Base-by-base conservation (phyloP, 208 protist genomes). In the Trypanosoma platydactyli region DNA sequence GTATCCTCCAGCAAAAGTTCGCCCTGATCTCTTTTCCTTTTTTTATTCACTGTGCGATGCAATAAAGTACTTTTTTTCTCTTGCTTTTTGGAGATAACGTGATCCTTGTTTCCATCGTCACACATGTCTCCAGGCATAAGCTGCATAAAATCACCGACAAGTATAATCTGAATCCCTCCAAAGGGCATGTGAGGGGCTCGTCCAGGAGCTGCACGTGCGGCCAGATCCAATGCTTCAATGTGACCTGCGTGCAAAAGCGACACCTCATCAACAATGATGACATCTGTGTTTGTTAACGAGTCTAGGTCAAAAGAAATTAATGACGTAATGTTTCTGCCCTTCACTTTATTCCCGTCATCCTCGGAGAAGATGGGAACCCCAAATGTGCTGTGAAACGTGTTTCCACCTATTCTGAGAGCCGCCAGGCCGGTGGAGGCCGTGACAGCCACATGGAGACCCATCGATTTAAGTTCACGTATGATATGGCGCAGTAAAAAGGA, bases 91-190 rank as follows among this genome's bases (percentile, higher is more conserved):
- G 55, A 72, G n/a, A 60, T 29, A 5, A 72, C 27, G 18, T 58
- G n/a, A 3, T 60, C 51, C 5, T 24, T 1, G 3, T 29, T 29
- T 5, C 1, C 18, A 29, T 55, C 42, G 5, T 27, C 35, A 25
- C 50, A 24, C 7, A 40, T 12, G 9, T 16, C 18, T 20, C 41
- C 30, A 20, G 68, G 69, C 27, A 71, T 81, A 7, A 95, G 78
- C 69, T 95, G 88, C 61, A 94, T 71, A 78, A 96, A 96, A 64
- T 96, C 91, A 40, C 91, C 91, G 30, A 70, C 91, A 2, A 93
- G 62, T 68, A 96, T 86, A 6, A 96, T 38, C 48, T 94, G 91
- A 57, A 94, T 83, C 18, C 91, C 91, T 59, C 91, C 91, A 73
- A 96, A 94, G 20, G 83, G 77, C 24, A 73, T 51, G 53, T 71